A percentile compares a stretch with the other conserved stretches of the same genome.
phyloP scores from a whole-genome alignment of 768 basidiomycete species.

The Russula ochroleuca region DNA sequence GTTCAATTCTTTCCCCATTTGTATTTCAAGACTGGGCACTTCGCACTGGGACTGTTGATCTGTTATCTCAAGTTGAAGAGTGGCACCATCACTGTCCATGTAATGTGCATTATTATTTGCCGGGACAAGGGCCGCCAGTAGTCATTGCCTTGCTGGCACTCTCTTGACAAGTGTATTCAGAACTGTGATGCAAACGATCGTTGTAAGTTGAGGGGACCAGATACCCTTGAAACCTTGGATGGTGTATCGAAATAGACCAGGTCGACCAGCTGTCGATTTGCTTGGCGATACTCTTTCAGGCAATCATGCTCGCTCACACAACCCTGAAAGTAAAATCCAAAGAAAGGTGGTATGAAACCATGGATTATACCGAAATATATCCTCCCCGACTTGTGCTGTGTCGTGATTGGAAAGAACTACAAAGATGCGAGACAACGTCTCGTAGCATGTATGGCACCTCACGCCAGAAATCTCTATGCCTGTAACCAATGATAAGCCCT shows the following conservation, averaged over 20 bases:
- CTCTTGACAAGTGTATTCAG: not conserved
- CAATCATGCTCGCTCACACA: conserved; percentile 14
- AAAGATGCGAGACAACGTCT: conserved; percentile 74
- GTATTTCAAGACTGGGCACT: not conserved
- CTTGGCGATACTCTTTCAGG: not conserved
- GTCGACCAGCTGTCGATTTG: not conserved
- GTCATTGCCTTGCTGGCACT: not conserved
- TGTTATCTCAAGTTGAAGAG: not conserved
- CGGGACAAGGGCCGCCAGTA: too few species aligned
- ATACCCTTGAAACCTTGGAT: not conserved
- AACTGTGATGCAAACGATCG: not conserved
- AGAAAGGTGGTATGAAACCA: not conserved
- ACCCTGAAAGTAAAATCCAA: not conserved
- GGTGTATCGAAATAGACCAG: not conserved
- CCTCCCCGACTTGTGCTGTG: conserved; percentile 61
- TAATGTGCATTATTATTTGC: not conserved
- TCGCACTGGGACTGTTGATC: not conserved
- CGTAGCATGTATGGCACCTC: conserved; percentile 83
- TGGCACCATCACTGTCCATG: not conserved
- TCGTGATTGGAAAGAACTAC: conserved; percentile 65
- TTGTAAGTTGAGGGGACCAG: too few species aligned
- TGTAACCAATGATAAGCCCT: conserved; percentile 32
- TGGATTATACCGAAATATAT: conserved; percentile 58
- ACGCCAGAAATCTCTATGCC: conserved; percentile 87
- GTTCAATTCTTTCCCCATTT: not conserved